Conservation (phyloP, 345 rosid genomes). For the Bruguiera sexangula region DNA sequence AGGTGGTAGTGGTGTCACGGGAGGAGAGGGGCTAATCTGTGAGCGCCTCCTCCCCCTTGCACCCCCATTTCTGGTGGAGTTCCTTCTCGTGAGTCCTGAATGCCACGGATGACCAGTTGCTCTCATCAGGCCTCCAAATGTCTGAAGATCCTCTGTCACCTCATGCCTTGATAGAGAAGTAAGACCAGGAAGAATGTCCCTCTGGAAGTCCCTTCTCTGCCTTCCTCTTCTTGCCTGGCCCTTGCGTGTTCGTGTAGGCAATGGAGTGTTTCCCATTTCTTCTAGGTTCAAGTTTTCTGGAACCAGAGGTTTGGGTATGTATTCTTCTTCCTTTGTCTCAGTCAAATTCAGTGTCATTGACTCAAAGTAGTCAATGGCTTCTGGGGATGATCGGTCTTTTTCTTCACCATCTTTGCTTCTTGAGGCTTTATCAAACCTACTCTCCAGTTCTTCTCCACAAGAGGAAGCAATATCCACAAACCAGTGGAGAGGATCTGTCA, state of each 20-base stretch:
- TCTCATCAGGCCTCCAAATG: conserved; percentile 80
- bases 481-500: conserved; percentile 59
- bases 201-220: conserved; percentile 92
- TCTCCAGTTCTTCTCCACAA: conserved; percentile 49
- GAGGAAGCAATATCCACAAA: conserved; percentile 62
- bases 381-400: conserved; percentile 40
- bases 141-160: conserved; percentile 89
- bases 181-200: conserved; percentile 96
- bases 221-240: conserved; percentile 90
- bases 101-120: conserved; percentile 73
- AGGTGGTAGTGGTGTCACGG: conserved; percentile 28
- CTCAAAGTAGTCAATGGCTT: conserved; percentile 76
- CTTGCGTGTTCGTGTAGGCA: conserved; percentile 52
- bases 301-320: conserved; percentile 76
- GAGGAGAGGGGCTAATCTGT: conserved; percentile 37
- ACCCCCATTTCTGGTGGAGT: conserved; percentile 62
- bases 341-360: conserved; percentile 61
- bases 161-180: conserved; percentile 80
- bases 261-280: conserved; percentile 32
- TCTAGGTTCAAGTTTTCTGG: conserved; percentile 53
- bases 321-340: conserved; percentile 71
- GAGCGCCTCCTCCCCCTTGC: conserved; percentile 67
- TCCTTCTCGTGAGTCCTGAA: conserved; percentile 64
- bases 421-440: conserved; percentile 37
- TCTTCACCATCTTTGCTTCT: conserved; percentile 30